These are phyloP conservation scores for Ascochyta clinopodiicola DNA, from an alignment of 2,329 filamentous ascomycete genomes.

Conservation along the genomic window DNA sequence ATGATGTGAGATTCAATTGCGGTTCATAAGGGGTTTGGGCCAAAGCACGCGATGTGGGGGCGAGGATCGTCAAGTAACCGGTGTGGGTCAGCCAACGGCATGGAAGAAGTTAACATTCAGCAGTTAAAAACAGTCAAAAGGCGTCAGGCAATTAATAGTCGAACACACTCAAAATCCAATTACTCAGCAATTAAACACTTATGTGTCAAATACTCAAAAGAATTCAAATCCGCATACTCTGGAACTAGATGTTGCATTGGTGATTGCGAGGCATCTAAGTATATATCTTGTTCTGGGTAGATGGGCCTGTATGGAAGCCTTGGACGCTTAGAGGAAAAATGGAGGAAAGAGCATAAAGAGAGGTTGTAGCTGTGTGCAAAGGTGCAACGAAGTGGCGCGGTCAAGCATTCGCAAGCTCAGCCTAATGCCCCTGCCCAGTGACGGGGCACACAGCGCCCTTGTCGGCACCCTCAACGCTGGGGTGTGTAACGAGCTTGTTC, in stretches of 20 bases:
- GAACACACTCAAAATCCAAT: too few relatives aligned
- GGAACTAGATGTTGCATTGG: too few relatives aligned
- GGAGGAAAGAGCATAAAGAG: too few relatives aligned
- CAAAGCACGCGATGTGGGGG: conserved; percentile 7
- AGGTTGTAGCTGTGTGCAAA: too few relatives aligned
- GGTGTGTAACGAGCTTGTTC: conserved; percentile 51
- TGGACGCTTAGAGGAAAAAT: neutral
- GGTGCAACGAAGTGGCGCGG: neutral
- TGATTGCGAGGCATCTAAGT: too few relatives aligned
- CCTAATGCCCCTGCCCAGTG: conserved; percentile 41
- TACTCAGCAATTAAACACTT: too few relatives aligned
- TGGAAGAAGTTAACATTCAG: neutral
- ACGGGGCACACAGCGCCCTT: conserved; percentile 52
- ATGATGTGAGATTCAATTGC: neutral
- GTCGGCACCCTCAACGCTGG: conserved; percentile 48
- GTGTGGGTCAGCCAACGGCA: neutral
- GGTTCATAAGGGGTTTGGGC: neutral
- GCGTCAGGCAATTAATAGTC: too few relatives aligned
- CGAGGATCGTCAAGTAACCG: neutral
- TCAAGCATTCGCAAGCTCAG: neutral
- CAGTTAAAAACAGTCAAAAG: too few relatives aligned
- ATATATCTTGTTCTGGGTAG: neutral
- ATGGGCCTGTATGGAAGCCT: neutral
- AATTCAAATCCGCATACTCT: too few relatives aligned
- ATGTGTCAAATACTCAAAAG: too few relatives aligned